Base-by-base conservation (phyloP, 2,329 filamentous ascomycete genomes). In the Aspergillus cejpii region DNA sequence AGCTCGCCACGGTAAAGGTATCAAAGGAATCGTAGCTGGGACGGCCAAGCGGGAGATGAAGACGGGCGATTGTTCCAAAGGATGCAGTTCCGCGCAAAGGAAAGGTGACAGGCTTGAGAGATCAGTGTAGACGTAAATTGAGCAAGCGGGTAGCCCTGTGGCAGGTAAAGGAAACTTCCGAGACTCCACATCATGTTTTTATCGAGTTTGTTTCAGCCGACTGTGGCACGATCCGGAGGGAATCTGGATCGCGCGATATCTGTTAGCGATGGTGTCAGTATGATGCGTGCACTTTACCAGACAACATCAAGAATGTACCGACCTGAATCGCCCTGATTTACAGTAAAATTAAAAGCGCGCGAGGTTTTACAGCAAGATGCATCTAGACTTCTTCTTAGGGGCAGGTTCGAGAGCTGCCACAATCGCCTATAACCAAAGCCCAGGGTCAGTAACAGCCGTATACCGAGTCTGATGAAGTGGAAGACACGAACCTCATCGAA, bases 341-440 rank as follows among this genome's bases (percentile, higher is more conserved):
- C 31, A 34, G 10, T 11, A 19, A 10, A 12, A 5, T 34, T 34
- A 19, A 10, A 17, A n/a, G n/a, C n/a, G 17, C 17, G 17, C 14
- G 11, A 34, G 31, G 17, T 20, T 34, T 73, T 73, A 90, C 64
- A 89, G 77, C 65, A 90, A 69, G 54, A 80, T 72, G 69, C 85
- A 90, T 67, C 79, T 84, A 68, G 79, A 76, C 71, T 79, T 84
- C 75, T 87, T 89, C 78, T 91, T 92, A 43, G 83, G 82, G 48
- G 81, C 77, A 34, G 91, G 91, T 71, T 97, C 91, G 53, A 97
- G 76, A 33, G 91, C 91, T 52, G 91, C 91, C 54, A 97, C 91
- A 60, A 97, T 97, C 21, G 91, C 91, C 90, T 95, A 28, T 23
- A 39, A 14, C 28, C 23, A 20, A 4, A 34, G 33, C 23, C 11